Evolutionary conservation across 768 basidiomycete genomes (phyloP), one percentile per base, ranked within the genome.

Genomic region (Boletus pseudopeckii): DNA sequence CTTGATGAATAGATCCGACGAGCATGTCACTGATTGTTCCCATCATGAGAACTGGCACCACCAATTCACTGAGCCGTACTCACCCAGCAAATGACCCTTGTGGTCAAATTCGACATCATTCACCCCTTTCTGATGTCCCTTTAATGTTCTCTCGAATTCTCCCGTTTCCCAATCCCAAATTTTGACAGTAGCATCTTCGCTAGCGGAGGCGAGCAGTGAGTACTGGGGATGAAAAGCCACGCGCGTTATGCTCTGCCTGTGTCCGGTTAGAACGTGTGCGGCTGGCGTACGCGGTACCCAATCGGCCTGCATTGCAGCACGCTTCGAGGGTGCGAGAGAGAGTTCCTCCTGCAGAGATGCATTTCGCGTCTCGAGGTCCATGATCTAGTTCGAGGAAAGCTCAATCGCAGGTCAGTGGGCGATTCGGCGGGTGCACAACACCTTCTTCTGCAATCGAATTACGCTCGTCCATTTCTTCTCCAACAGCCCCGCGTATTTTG

Each of bases 381-480:
- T 92, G 64, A 98, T 93, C 94, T 97, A 61, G 39, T 17, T 33
- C 45, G 46, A 36, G 30, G 57, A 62, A 37, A 36, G 54, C 17
- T 57, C 42, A 41, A 55, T 56, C 46, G 44, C 30, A 39, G 20
- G 34, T 9, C 22, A 20, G 39, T 45, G 53, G 37, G 52, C 34
- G 55, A 55, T n/a, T 39, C 26, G 34, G 57, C 56, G 42, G 40
- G 45, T 36, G 42, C 36, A 61, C 64, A 58, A 56, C 41, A 88
- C 92, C 85, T 95, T 96, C 80, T 95, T 92, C 76, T 98, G 95
- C 68, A 98, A 72, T 60, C 95, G 81, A 54, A 98, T 95, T 33
- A 97, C 92, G 65, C 88, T 91, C 45, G 92, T 96, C 95, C 95
- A 98, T 72, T 98, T 98, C 85, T 96, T 96, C 77, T 92, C 95